Conservation (phyloP, 208 protist genomes). For the Balamuthia mandrillaris region DNA sequence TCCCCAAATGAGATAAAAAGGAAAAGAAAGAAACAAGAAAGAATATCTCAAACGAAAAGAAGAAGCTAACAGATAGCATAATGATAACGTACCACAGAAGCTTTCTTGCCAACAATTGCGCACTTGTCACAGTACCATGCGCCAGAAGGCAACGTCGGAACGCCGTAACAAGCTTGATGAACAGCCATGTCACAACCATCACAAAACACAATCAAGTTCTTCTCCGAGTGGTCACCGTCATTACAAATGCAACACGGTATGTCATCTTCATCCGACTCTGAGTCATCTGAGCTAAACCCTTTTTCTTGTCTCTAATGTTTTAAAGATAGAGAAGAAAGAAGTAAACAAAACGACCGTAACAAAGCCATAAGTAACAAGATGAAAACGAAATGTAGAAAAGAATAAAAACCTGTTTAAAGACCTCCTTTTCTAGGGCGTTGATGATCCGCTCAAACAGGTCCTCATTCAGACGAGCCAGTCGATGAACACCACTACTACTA, state of each 20-base stretch:
- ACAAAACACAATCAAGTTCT: conserved; percentile 19
- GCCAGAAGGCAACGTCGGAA: not conserved
- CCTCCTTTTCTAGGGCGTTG: not conserved
- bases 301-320: not conserved
- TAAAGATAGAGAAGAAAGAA: not conserved
- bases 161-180: not conserved
- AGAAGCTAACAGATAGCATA: too few species aligned
- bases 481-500: too few species aligned
- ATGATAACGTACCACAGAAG: too few species aligned
- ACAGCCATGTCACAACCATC: conserved; percentile 23
- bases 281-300: not conserved
- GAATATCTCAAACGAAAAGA: too few species aligned
- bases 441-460: not conserved
- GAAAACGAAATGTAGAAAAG: not conserved
- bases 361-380: not conserved
- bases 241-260: conserved; percentile 3
- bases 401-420: not conserved
- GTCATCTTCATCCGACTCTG: conserved; percentile 20
- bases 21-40: too few species aligned
- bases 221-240: not conserved
- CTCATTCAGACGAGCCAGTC: not conserved
- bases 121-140: conserved; percentile 33
- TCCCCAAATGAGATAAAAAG: too few species aligned
- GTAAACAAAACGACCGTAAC: not conserved
- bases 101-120: too few species aligned